These are phyloP conservation scores for Huntiella bhutanensis DNA, from an alignment of 2,329 filamentous ascomycete genomes.

Conservation along the genomic window DNA sequence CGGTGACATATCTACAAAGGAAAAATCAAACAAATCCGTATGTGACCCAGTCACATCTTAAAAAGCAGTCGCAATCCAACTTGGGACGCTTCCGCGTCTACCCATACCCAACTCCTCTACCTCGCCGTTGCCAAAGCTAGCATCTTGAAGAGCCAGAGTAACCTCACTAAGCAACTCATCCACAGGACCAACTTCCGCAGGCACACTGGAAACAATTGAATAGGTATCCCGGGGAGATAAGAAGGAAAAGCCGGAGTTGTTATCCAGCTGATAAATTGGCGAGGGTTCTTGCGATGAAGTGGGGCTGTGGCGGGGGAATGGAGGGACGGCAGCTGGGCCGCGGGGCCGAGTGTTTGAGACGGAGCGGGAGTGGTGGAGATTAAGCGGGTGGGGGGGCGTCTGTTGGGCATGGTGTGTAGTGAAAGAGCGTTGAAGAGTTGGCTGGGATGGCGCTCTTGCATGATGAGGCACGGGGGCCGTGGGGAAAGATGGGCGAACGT, in stretches of 20 bases:
- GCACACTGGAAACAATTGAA: not conserved
- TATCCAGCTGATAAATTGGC: conserved; percentile 3
- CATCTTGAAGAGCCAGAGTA: conserved; percentile 8
- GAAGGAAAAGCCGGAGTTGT: not conserved
- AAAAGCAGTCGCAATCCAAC: conserved; percentile 2
- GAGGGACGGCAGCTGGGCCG: conserved; percentile 5
- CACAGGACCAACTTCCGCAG: not conserved
- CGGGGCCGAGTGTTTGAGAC: not conserved
- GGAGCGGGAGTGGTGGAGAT: not conserved
- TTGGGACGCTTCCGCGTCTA: not conserved
- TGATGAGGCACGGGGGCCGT: not conserved
- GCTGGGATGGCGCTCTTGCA: not conserved
- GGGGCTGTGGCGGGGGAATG: not conserved
- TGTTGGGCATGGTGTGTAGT: not conserved
- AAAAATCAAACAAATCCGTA: no score
- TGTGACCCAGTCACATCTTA: not conserved
- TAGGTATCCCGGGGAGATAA: conserved; percentile 1
- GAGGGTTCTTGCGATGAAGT: conserved; percentile 3
- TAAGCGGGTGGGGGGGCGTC: not conserved
- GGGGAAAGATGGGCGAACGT: not conserved
- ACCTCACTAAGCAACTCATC: conserved; percentile 10
- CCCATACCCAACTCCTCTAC: not conserved
- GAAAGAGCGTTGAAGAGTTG: not conserved
- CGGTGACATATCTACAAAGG: no score
- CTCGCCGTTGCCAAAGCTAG: conserved; percentile 1